These are phyloP conservation scores for Gossypium anomalum DNA, from an alignment of 345 rosid species.

Conservation along the genomic window DNA sequence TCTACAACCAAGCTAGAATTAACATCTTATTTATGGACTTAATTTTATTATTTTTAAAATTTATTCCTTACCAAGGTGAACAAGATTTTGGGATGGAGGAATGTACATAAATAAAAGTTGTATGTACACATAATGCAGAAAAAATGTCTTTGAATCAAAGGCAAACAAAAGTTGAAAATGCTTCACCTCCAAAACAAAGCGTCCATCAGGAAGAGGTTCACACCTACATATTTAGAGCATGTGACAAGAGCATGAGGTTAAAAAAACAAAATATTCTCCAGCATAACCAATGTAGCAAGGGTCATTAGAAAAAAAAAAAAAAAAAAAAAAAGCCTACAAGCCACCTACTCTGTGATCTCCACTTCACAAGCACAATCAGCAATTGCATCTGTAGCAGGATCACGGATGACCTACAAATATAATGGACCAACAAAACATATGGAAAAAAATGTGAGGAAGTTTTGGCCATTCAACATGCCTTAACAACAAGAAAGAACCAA, in stretches of 20 bases:
- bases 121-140: background rate
- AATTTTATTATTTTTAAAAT: background rate
- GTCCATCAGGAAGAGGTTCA: conserved; percentile 91
- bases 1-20: background rate
- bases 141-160: background rate
- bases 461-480: background rate
- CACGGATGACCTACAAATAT: conserved; percentile 63
- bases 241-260: background rate
- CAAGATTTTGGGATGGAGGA: background rate
- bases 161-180: background rate
- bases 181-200: conserved; percentile 75
- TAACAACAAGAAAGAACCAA: conserved; percentile 15
- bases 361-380: conserved; percentile 95
- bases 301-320: background rate
- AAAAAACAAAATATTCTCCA: background rate
- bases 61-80: background rate
- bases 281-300: background rate
- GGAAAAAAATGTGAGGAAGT: conserved; percentile 6
- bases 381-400: conserved; percentile 58
- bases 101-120: conserved; percentile 1
- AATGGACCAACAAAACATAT: background rate
- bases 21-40: background rate
- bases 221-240: conserved; percentile 47
- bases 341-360: conserved; percentile 90
- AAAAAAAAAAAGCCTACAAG: conserved; percentile 9